A percentile compares a stretch with the other conserved stretches of the same genome.
phyloP scores from a whole-genome alignment of 2,329 filamentous ascomycete genomes.

The Neophaeococcomyces mojaviensis region DNA sequence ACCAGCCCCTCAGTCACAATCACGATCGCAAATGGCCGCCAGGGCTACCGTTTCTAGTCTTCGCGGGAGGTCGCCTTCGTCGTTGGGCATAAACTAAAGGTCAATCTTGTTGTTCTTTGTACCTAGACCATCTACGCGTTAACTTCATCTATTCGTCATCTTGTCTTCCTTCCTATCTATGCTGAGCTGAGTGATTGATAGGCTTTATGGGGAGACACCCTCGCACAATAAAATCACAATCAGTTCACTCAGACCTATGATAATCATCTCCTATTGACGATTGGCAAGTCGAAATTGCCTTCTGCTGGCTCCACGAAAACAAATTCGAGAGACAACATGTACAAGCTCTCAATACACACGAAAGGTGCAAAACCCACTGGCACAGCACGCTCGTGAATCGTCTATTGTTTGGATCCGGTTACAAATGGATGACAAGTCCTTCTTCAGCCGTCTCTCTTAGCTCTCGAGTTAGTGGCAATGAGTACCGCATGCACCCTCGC shows the following conservation, averaged over 20 bases:
- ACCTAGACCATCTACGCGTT: not conserved
- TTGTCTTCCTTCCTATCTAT: not conserved
- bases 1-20: slow-evolving; percentile 23
- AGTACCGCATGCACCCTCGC: slow-evolving; percentile 32
- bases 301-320: slow-evolving; percentile 37
- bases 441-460: slow-evolving; percentile 36
- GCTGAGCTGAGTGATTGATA: slow-evolving; percentile 23
- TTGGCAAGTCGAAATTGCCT: slow-evolving; percentile 52
- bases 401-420: slow-evolving; percentile 15
- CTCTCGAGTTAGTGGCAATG: slow-evolving; percentile 33
- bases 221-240: slow-evolving; percentile 51
- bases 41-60: slow-evolving; percentile 70
- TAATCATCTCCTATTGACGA: slow-evolving; percentile 54
- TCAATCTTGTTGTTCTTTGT: slow-evolving; percentile 12
- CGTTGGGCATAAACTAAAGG: slow-evolving; percentile 18
- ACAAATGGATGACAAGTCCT: slow-evolving; percentile 33
- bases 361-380: slow-evolving; percentile 12
- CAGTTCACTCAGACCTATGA: slow-evolving; percentile 56
- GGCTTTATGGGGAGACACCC: slow-evolving; percentile 54
- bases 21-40: slow-evolving; percentile 11
- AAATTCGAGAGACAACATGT: slow-evolving; percentile 27
- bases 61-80: slow-evolving; percentile 16
- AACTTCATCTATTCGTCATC: not conserved
- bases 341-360: slow-evolving; percentile 25
- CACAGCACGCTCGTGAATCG: slow-evolving; percentile 16